phyloP scores from a whole-genome alignment of 306 rosid species.

The Ceratonia siliqua region DNA sequence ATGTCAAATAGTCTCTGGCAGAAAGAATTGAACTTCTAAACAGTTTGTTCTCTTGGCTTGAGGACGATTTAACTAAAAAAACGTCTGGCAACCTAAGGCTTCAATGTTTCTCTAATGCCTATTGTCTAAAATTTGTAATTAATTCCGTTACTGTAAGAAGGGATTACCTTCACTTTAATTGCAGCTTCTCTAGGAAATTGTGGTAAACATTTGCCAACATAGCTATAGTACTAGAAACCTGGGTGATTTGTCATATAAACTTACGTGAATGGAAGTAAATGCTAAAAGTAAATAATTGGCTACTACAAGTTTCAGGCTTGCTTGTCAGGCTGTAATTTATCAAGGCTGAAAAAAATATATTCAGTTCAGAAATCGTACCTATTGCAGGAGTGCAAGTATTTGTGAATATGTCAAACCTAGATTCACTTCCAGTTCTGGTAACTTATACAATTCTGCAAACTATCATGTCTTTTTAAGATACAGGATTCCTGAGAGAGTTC shows the following conservation, averaged over 20 bases:
- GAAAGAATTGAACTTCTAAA: not conserved
- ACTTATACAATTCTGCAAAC: not conserved
- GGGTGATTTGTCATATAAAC: not conserved
- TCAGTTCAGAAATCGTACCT: not conserved
- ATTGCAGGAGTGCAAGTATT: not conserved
- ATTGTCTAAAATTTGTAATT: not conserved
- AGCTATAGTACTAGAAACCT: not conserved
- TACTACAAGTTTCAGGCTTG: not conserved
- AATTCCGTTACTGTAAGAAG: not conserved
- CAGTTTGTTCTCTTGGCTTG: not conserved
- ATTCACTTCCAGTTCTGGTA: not conserved
- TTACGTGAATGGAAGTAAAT: not conserved
- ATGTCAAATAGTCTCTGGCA: no score
- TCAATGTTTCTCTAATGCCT: not conserved
- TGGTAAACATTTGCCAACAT: not conserved
- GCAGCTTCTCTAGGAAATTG: not conserved
- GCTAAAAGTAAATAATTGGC: not conserved
- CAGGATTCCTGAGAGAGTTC: not conserved
- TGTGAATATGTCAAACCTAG: not conserved
- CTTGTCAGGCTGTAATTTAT: not conserved
- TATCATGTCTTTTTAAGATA: not conserved
- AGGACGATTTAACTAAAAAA: not conserved
- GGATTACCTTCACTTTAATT: not conserved
- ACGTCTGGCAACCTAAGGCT: not conserved
- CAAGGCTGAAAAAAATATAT: not conserved